Percentiles rank a stretch among this genome's conserved stretches.
Evolutionary conservation across 78 protist genomes (phyloP).

Genomic region (Tieghemostelium lacteum): DNA sequence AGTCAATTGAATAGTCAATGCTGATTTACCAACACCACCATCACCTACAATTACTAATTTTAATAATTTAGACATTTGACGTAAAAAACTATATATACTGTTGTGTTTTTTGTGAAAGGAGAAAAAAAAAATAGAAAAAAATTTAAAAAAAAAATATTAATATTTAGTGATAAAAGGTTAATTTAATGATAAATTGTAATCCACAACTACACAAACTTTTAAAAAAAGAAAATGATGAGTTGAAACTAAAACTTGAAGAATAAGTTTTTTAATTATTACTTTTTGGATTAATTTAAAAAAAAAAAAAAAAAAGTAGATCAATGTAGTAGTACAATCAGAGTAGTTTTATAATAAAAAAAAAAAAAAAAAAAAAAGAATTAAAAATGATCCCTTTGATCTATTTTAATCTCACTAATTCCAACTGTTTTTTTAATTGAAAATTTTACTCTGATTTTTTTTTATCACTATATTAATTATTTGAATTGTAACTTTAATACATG

Average conservation of each 20-base stretch:
- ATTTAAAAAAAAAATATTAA: too few species aligned
- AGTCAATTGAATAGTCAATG: conserved; percentile 71
- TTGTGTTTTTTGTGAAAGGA: neutral
- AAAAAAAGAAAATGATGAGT: too few species aligned
- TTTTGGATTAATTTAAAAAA: neutral
- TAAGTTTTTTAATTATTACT: too few species aligned
- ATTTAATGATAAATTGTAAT: too few species aligned
- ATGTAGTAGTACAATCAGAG: too few species aligned
- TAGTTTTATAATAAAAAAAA: too few species aligned
- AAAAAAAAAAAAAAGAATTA: too few species aligned
- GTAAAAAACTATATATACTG: neutral
- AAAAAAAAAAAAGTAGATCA: too few species aligned
- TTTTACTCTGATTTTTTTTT: too few species aligned
- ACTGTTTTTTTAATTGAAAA: neutral
- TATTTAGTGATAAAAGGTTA: too few species aligned
- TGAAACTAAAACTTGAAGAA: neutral
- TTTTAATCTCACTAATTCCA: neutral
- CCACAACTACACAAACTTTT: too few species aligned
- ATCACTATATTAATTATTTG: neutral
- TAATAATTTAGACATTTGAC: conserved; percentile 64
- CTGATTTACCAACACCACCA: conserved; percentile 81
- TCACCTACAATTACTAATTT: conserved; percentile 78
- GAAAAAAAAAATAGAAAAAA: neutral
- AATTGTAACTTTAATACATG: neutral
- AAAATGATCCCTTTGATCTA: too few species aligned